Conservation (phyloP, 768 basidiomycete genomes). For the Strobilomyces echinocephalus region DNA sequence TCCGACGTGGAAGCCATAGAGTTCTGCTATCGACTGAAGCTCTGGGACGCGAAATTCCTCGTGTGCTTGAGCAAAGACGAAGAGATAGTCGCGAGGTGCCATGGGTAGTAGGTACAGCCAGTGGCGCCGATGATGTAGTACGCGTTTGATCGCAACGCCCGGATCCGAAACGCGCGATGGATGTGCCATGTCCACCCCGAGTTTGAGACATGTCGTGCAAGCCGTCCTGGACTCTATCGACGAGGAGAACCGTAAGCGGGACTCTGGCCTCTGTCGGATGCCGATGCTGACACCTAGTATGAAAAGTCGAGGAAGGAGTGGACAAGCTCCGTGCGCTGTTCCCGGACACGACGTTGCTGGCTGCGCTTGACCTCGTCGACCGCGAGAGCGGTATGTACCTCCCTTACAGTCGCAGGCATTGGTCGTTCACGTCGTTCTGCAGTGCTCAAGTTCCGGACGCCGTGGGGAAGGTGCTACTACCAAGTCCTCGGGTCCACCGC, state of each 20-base stretch:
- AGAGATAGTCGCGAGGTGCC: conserved; percentile 41
- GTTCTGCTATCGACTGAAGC: conserved; percentile 69
- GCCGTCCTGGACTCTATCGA: conserved; percentile 32
- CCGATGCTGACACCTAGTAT: background rate
- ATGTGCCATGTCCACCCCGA: conserved; percentile 16
- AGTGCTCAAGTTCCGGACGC: conserved; percentile 60
- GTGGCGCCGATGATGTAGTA: no score
- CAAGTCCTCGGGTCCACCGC: conserved; percentile 65
- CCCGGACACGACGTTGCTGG: conserved; percentile 58
- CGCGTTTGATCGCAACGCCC: background rate
- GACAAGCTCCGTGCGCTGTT: conserved; percentile 53
- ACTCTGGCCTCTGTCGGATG: background rate
- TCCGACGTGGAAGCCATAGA: conserved; percentile 58
- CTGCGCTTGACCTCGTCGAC: conserved; percentile 77
- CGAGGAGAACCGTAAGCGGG: conserved; percentile 29
- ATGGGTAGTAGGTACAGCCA: conserved; percentile 3
- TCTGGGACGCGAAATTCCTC: conserved; percentile 82
- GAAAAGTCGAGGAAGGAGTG: conserved; percentile 49
- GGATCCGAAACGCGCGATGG: background rate
- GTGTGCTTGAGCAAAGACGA: conserved; percentile 80
- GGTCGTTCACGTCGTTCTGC: conserved; percentile 1
- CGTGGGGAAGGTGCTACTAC: conserved; percentile 57
- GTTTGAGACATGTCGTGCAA: conserved; percentile 26
- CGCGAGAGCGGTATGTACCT: conserved; percentile 51
- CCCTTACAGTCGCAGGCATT: background rate